Evolutionary conservation across 1,284 basidiomycete species (phyloP), one percentile per base, ranked within the genome.

Genomic region (Amylostereum chailletii): DNA sequence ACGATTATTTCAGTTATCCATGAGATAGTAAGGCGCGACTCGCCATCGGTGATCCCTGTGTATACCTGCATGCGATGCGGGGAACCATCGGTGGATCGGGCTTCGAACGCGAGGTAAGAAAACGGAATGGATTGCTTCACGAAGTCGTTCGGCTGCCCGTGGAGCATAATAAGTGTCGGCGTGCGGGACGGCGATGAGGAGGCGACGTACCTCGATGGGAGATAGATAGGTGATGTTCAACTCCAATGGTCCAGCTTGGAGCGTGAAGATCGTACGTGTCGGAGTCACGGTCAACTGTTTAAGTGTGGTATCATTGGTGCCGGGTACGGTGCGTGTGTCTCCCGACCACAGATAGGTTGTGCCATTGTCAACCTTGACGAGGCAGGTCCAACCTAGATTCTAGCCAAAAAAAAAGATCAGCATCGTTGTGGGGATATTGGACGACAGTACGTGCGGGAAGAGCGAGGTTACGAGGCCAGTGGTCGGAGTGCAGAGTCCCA

Each of bases 81-180:
- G 2, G 49, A 34, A 4, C 52, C 51, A 39, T 58, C 57, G 2
- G 34, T 49, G 5, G 53, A 54, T 8, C 9, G 37, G 5, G 53
- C 43, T 1, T 56, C 50, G 6, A 58, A 27, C 30, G 48, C 42
- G 10, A 57, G n/a, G 19, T 57, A 58, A 5, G 54, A 45, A 47
- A 58, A 56, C 6, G 57, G 54, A 10, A 53, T 53, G 2, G 56
- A 58, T 41, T 56, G 54, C 10, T 49, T 48, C n/a, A 53, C 48
- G 45, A 44, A 55, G 33, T 57, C 48, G 1, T 48, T 45, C 4
- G 56, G 54, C 56, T 57, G n/a, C 10, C 32, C 27, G 31, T 32
- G 6, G 8, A 45, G 27, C 29, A 7, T 26, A 7, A 37, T 36
- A 31, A 36, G 42, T 19, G 19, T 19, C 19, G 19, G 19, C 19